These are phyloP conservation scores for Trifolium repens DNA, from an alignment of 306 rosid species.

Conservation along the genomic window DNA sequence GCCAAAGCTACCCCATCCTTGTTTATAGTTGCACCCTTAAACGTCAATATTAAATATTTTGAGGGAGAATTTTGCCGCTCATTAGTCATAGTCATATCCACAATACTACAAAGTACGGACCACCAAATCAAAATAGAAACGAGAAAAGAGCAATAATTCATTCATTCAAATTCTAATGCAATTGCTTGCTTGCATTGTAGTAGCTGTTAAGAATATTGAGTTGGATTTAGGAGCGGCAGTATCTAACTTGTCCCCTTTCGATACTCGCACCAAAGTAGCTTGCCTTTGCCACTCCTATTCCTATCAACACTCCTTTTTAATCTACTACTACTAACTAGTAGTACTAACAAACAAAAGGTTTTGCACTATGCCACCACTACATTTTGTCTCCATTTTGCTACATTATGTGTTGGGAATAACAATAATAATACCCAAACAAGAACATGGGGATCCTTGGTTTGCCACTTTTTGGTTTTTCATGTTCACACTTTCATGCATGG, in stretches of 20 bases:
- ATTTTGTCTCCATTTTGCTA: constrained; percentile 37
- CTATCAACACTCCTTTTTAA: constrained; percentile 13
- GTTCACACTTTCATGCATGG: background rate
- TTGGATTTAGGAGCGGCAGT: constrained; percentile 37
- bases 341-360: background rate
- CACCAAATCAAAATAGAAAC: constrained; percentile 3
- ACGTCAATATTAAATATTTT: too few relatives aligned
- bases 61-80: too few relatives aligned
- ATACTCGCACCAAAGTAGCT: constrained; percentile 37
- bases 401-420: constrained; percentile 34
- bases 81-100: too few relatives aligned
- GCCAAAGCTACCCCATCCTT: too few relatives aligned
- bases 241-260: constrained; percentile 42
- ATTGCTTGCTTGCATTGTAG: constrained; percentile 8
- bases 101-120: background rate
- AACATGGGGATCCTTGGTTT: constrained; percentile 17
- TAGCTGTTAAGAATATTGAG: constrained; percentile 37
- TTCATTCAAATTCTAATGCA: background rate
- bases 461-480: constrained; percentile 15
- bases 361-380: constrained; percentile 10
- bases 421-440: constrained; percentile 3
- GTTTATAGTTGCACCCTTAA: too few relatives aligned
- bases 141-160: constrained; percentile 33
- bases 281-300: constrained; percentile 36
- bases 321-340: background rate